Base-by-base conservation (phyloP, 306 rosid species). In the Begonia fuchsioides region DNA sequence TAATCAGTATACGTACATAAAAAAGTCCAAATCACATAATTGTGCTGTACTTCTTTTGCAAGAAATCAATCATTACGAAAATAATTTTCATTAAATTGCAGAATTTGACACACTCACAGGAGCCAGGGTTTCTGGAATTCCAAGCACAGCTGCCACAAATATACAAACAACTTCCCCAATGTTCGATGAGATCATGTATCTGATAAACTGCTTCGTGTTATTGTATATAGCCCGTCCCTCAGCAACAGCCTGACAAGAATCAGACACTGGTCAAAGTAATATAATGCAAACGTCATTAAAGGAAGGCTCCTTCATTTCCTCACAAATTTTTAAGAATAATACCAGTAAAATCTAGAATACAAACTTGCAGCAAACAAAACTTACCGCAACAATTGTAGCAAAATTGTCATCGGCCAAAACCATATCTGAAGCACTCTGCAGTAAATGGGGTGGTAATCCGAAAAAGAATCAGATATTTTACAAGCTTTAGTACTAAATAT, bases 101-200 rank as follows among this genome's bases (percentile, higher is more conserved):
- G 6, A 14, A 11, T 38, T 35, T 57, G 46, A 48, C 51, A 46
- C 52, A 80, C 96, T 79, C 69, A 90, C 97, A 57, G 97, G 97
- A 44, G 95, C 95, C 40, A 90, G 84, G 26, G 97, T 90, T 59
- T 90, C 97, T 26, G 97, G 97, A 69, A 90, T 81, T 63, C 97
- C 97, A 68, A 90, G 97, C 65, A 81, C 92, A 55, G 97, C 97
- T 56, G 97, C 95, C 62, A 90, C 92, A 77, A 90, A 90, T 68
- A 90, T 90, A 77, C 97, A 90, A 38, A 90, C 95, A 44, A 90
- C 97, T 84, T 88, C 97, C 17, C 97, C 97, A 51, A 88, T 88
- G 73, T 88, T 88, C 53, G 97, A 88, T 68, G 97, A 88, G 49
- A 88, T 88, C 97, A 88, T 88, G 79, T 88, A 88, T 81, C 97